Conservation (phyloP, 2,329 filamentous ascomycete species). For the Botrytis squamosa region DNA sequence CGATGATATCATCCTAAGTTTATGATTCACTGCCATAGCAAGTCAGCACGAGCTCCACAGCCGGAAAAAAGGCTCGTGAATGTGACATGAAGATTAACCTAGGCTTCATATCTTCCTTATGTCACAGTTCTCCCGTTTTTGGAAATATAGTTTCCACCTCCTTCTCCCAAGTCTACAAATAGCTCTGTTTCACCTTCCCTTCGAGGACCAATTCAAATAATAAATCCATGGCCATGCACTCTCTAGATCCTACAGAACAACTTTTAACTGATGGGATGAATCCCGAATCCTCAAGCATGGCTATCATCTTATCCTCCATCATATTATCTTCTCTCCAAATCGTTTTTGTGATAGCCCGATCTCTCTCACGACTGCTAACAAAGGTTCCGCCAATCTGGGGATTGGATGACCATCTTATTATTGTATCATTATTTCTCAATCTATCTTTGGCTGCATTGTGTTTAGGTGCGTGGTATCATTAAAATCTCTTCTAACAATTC, state of each 20-base stretch:
- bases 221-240: background rate
- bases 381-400: too few species aligned
- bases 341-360: background rate
- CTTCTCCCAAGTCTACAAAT: background rate
- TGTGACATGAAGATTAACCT: background rate
- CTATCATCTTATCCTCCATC: background rate
- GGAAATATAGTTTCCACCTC: background rate
- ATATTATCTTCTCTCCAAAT: background rate
- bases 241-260: background rate
- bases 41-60: too few species aligned
- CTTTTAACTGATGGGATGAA: background rate
- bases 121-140: accelerated
- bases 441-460: background rate
- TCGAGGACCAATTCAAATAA: background rate
- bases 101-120: background rate
- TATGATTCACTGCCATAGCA: background rate
- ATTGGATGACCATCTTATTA: background rate
- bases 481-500: accelerated
- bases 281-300: background rate
- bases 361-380: background rate
- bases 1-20: background rate
- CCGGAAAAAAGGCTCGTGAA: background rate
- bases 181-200: background rate
- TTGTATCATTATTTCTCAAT: background rate
- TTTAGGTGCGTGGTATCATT: background rate